phyloP scores from a whole-genome alignment of 305 asterid genomes.

The Plantago rigida region DNA sequence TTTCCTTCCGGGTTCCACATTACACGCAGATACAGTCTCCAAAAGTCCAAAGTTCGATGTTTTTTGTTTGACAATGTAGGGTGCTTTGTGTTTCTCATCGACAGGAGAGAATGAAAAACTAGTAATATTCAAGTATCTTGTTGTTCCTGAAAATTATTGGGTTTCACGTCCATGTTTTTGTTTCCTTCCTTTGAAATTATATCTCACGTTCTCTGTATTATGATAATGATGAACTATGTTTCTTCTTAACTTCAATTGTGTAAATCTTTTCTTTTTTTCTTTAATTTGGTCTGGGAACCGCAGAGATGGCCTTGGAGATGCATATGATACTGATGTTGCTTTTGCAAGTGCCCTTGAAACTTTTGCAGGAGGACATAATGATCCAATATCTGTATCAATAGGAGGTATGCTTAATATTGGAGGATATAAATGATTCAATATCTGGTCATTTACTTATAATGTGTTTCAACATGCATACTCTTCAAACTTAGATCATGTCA shows the following conservation, averaged over 20 bases:
- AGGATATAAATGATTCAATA: slow-evolving; percentile 47
- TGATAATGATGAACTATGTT: too few relatives aligned
- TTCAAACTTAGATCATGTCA: neutral
- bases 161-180: too few relatives aligned
- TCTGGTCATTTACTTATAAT: slow-evolving; percentile 21
- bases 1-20: too few relatives aligned
- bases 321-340: slow-evolving; percentile 76
- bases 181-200: too few relatives aligned
- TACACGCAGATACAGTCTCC: too few relatives aligned
- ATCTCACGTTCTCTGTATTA: too few relatives aligned
- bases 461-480: slow-evolving; percentile 3
- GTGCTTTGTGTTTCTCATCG: neutral
- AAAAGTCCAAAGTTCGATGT: too few relatives aligned
- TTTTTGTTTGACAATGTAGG: neutral
- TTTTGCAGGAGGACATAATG: slow-evolving; percentile 79
- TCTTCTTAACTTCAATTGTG: neutral
- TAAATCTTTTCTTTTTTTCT: slow-evolving; percentile 5
- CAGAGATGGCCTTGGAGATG: slow-evolving; percentile 98
- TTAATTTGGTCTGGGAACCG: slow-evolving; percentile 28
- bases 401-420: slow-evolving; percentile 52
- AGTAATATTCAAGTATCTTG: too few relatives aligned
- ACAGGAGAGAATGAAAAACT: neutral
- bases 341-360: slow-evolving; percentile 81
- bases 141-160: too few relatives aligned
- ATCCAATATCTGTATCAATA: slow-evolving; percentile 66